Conservation (phyloP, 2,329 filamentous ascomycete genomes). For the Ophiostoma ips region DNA sequence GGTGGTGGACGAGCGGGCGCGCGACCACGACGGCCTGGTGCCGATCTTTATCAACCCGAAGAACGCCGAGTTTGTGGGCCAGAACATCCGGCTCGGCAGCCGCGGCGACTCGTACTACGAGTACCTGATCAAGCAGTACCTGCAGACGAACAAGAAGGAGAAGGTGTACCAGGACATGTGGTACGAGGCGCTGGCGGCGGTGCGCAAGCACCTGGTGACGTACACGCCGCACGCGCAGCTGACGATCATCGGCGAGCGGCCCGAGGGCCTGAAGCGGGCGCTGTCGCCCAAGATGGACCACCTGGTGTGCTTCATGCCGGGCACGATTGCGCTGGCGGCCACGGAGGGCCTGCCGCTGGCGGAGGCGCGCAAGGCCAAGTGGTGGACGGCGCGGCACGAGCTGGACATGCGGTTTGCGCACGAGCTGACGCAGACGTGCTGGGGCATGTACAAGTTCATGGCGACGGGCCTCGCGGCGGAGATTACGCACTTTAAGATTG, state of each 20-base stretch:
- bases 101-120: conserved; percentile 97
- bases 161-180: conserved; percentile 83
- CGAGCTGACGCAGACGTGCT: conserved; percentile 93
- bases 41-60: conserved; percentile 83
- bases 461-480: conserved; percentile 85
- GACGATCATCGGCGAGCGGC: conserved; percentile 82
- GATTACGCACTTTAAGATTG: conserved; percentile 80
- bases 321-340: conserved; percentile 79
- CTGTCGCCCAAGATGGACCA: conserved; percentile 94
- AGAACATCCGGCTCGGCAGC: conserved; percentile 83
- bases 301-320: conserved; percentile 92
- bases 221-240: conserved; percentile 70
- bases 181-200: conserved; percentile 69
- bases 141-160: conserved; percentile 82
- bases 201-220: conserved; percentile 83
- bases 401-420: conserved; percentile 76
- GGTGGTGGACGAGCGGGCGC: conserved; percentile 73
- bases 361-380: conserved; percentile 56
- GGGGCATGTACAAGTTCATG: conserved; percentile 91
- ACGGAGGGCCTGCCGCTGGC: conserved; percentile 66
- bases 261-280: conserved; percentile 49
- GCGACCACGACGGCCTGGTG: conserved; percentile 63
- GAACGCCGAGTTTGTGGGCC: conserved; percentile 62
- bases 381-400: conserved; percentile 68
- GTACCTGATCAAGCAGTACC: conserved; percentile 96